phyloP scores from a whole-genome alignment of 768 basidiomycete genomes.

The Russula lepida region DNA sequence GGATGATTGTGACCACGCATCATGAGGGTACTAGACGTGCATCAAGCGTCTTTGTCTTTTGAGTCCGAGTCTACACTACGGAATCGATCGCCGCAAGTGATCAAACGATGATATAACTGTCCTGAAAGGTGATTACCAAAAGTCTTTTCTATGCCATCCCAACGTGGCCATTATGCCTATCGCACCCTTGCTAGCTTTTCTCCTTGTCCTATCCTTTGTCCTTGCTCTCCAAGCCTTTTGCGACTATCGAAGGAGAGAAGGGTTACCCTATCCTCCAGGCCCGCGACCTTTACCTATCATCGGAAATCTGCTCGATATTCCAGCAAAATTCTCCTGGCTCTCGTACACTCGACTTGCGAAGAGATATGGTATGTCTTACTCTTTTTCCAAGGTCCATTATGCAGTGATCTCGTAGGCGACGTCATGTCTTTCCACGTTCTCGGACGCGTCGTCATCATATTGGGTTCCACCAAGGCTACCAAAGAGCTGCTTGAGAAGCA shows the following conservation, averaged over 20 bases:
- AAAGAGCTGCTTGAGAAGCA: slow-evolving; percentile 45
- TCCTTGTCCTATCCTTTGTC: background rate
- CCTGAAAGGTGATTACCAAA: background rate
- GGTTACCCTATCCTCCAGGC: slow-evolving; percentile 5
- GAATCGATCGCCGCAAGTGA: no score
- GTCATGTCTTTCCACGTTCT: slow-evolving; percentile 29
- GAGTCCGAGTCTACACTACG: no score
- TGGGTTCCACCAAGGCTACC: slow-evolving; percentile 38
- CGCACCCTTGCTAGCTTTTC: background rate
- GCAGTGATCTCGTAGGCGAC: background rate
- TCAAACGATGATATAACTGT: no score
- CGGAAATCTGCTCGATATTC: background rate
- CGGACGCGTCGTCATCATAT: slow-evolving; percentile 40
- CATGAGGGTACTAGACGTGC: no score
- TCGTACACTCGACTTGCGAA: background rate
- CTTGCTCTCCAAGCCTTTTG: background rate
- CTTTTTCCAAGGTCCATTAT: background rate
- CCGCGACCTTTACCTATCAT: slow-evolving; percentile 1
- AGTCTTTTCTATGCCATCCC: background rate
- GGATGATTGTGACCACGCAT: no score
- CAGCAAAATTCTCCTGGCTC: background rate
- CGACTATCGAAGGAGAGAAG: background rate
- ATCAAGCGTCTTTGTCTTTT: no score
- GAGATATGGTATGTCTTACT: background rate
- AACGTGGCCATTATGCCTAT: background rate